These are phyloP conservation scores for Elsinoe batatas DNA, from an alignment of 2,329 filamentous ascomycete species.

Conservation along the genomic window DNA sequence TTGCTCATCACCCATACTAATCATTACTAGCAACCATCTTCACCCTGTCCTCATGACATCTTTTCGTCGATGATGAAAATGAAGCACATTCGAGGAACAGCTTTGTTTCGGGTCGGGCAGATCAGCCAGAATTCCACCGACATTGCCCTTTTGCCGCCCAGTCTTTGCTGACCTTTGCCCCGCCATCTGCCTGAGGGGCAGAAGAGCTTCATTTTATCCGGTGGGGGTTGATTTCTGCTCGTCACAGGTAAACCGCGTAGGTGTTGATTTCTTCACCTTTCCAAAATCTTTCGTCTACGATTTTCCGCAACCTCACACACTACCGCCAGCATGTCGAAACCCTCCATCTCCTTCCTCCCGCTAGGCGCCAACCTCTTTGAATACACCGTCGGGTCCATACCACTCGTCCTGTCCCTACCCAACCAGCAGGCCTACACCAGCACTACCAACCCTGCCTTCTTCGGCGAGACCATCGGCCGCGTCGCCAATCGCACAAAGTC, in stretches of 20 bases:
- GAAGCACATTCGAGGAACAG: neutral
- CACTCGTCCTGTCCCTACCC: slow-evolving; percentile 84
- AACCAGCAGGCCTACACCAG: slow-evolving; percentile 62
- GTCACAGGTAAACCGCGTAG: neutral
- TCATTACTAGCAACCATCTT: neutral
- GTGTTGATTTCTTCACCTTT: neutral
- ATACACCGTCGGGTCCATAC: slow-evolving; percentile 64
- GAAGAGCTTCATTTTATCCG: slow-evolving; percentile 1
- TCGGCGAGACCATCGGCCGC: slow-evolving; percentile 87
- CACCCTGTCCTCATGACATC: no score
- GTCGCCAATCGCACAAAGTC: slow-evolving; percentile 69
- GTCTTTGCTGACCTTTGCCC: neutral
- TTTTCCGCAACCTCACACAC: neutral
- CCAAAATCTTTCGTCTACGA: neutral
- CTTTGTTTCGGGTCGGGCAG: neutral
- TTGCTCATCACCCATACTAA: neutral
- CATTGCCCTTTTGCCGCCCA: neutral
- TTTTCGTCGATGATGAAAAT: no score
- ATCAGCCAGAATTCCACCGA: slow-evolving; percentile 2
- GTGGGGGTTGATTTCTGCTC: neutral
- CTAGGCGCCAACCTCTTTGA: slow-evolving; percentile 73
- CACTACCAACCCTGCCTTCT: slow-evolving; percentile 66
- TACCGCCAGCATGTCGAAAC: neutral
- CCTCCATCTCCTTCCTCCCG: slow-evolving; percentile 55
- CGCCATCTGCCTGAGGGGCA: neutral